Percentiles rank a stretch among this genome's conserved stretches.
Conservation (phyloP, 169 alveolate species). For the Plasmodium coatneyi region DNA sequence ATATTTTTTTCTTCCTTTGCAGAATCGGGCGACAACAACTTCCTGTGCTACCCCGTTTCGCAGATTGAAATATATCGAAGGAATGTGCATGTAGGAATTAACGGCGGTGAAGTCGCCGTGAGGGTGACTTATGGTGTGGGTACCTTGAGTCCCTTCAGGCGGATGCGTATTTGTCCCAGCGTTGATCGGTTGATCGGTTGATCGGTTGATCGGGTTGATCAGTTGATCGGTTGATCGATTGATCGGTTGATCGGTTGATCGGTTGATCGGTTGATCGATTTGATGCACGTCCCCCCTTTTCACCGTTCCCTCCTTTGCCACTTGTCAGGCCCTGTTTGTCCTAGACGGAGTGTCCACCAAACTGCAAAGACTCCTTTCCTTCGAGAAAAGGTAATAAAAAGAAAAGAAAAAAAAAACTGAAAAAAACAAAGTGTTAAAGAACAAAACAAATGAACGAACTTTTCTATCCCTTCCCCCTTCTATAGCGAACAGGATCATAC, state of each 20-base stretch:
- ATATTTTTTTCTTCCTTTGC: not conserved
- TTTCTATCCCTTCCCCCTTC: not conserved
- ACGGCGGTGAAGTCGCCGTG: not conserved
- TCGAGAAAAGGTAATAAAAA: conserved; percentile 10
- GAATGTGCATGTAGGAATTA: conserved; percentile 47
- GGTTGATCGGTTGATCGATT: not conserved
- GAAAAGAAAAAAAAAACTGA: not conserved
- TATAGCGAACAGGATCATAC: conserved; percentile 3
- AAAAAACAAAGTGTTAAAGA: not conserved
- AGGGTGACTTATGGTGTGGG: not conserved
- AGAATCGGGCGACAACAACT: conserved; percentile 39
- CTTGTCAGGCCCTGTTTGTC: conserved; percentile 34
- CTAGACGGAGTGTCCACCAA: conserved; percentile 38
- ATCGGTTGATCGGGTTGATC: too few relatives aligned
- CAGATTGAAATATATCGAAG: conserved; percentile 72
- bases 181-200: not conserved
- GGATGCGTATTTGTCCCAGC: not conserved
- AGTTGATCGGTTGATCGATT: too few relatives aligned
- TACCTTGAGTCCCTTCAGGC: not conserved
- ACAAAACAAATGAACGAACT: not conserved
- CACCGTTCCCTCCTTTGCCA: not conserved
- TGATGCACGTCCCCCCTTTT: not conserved
- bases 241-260: not conserved
- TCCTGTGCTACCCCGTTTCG: conserved; percentile 53
- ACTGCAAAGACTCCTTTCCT: conserved; percentile 23